A percentile compares a stretch with the other conserved stretches of the same genome.
Evolutionary conservation across 108 stramenopile genomes (phyloP).

Genomic region (Aurantiochytrium sp.): DNA sequence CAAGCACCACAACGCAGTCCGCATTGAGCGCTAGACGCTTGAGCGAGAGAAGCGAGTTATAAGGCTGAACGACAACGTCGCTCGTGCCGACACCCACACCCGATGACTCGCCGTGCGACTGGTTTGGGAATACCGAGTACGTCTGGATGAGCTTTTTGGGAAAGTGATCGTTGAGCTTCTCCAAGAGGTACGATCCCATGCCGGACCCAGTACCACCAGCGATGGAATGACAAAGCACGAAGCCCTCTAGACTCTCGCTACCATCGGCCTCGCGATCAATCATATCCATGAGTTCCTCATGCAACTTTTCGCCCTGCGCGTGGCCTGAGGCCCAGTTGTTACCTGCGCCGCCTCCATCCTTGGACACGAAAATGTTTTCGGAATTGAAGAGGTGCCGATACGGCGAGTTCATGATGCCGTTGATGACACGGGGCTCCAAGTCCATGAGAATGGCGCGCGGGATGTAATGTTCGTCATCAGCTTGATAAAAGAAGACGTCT

Average conservation of each 20-base stretch:
- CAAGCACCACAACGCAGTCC: constrained; percentile 91
- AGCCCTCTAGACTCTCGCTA: constrained; percentile 92
- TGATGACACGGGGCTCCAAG: constrained; percentile 92
- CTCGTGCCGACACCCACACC: constrained; percentile 20
- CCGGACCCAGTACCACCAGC: constrained; percentile 97
- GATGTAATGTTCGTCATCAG: constrained; percentile 82
- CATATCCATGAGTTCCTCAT: constrained; percentile 94
- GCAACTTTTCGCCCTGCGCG: constrained; percentile 77
- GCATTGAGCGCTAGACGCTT: constrained; percentile 94
- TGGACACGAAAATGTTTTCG: constrained; percentile 86
- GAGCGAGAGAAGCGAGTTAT: constrained; percentile 89
- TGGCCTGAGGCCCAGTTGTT: constrained; percentile 95
- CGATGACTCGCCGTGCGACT: constrained; percentile 61
- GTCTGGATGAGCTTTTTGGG: constrained; percentile 97
- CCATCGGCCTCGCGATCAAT: constrained; percentile 96
- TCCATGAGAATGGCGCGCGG: constrained; percentile 90
- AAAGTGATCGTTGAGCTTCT: constrained; percentile 93
- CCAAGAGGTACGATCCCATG: constrained; percentile 88
- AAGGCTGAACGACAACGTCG: constrained; percentile 98
- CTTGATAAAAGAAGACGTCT: constrained; percentile 96
- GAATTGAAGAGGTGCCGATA: constrained; percentile 78
- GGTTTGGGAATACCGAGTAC: constrained; percentile 95
- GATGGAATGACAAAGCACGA: constrained; percentile 90
- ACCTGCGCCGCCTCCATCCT: constrained; percentile 96
- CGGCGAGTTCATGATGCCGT: constrained; percentile 66